Base-by-base conservation (phyloP, 805 yeast species). In the Diddensiella santjacobensis region DNA sequence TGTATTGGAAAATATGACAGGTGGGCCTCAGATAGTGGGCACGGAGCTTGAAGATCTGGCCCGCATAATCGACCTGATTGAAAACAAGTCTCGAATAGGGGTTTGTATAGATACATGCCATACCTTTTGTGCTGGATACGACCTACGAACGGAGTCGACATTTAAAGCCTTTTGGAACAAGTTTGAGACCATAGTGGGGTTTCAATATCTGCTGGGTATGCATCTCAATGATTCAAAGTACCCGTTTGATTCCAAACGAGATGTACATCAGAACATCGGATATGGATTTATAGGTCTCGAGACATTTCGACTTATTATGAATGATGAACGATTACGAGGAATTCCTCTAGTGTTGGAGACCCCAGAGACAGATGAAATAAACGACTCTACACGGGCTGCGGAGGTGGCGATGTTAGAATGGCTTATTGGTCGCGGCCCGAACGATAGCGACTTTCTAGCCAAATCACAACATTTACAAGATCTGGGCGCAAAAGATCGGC, bases 101-200 rank as follows among this genome's bases (percentile, higher is more conserved):
- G 96, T 93, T 0, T 93, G 99, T 63, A 75, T 93, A 13, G 99
- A 93, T 64, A 93, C 98, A 0, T 93, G 99, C 64, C 99, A 93
- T 66, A 74, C 96, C 0, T 89, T 87, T 71, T 96, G 98, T 0
- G 96, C 98, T 1, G 99, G 99, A 1, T 90, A 87, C 63, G 97
- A 93, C 62, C 74, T 93, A 40, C 68, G 81, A n/a, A 74, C 75
- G 15, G 75, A 74, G 50, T 79, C 73, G 24, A 62, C 69, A 11
- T 86, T 81, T 68, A 71, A 73, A 6, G 67, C 68, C 39, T 90
- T 93, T 64, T 85, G 96, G 95, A 64, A 70, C 3, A 68, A 80
- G 35, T 93, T 86, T 65, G 97, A 90, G 60, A 64, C 72, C 4
- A 71, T 75, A 4, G 73, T 93, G 17, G 99, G 99, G 0, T 71